Conservation (phyloP, 805 yeast species). For the Kuraishia molischiana region DNA sequence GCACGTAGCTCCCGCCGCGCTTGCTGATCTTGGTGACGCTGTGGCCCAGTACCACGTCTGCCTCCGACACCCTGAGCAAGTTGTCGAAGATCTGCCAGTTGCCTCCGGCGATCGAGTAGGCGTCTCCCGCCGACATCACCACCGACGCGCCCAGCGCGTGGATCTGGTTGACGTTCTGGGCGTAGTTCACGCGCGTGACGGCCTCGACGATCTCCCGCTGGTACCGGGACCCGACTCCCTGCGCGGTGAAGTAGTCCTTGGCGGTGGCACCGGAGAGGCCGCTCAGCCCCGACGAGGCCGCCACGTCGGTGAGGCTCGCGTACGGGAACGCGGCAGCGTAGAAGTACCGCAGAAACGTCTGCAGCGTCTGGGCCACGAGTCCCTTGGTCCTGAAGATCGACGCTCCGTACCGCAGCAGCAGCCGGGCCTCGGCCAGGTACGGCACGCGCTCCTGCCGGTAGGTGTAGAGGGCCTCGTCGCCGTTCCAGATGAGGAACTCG, state of each 20-base stretch:
- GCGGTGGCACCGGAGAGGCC: constrained; percentile 16
- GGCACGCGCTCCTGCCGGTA: neutral
- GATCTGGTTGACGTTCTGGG: constrained; percentile 27
- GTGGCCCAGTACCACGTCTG: constrained; percentile 20
- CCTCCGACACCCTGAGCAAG: constrained; percentile 25
- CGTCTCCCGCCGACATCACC: constrained; percentile 26
- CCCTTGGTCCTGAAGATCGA: constrained; percentile 1
- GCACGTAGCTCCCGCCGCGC: neutral
- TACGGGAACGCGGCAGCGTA: constrained; percentile 27
- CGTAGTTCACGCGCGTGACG: constrained; percentile 33
- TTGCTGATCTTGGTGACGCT: constrained; percentile 15
- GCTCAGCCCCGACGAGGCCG: constrained; percentile 6
- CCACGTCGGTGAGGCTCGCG: constrained; percentile 12
- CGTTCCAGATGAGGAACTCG: constrained; percentile 27
- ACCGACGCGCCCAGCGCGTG: constrained; percentile 33
- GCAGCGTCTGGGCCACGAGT: constrained; percentile 9
- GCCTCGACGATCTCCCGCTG: constrained; percentile 25
- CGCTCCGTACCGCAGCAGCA: constrained; percentile 21
- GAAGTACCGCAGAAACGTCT: constrained; percentile 20
- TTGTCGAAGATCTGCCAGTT: constrained; percentile 31
- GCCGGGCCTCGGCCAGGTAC: constrained; percentile 5
- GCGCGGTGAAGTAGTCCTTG: constrained; percentile 11
- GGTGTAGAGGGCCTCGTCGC: constrained; percentile 13
- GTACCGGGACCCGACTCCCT: constrained; percentile 16
- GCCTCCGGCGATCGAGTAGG: constrained; percentile 30